Base-by-base conservation (phyloP, 805 yeast species). In the Kodamaea jinghongensis region DNA sequence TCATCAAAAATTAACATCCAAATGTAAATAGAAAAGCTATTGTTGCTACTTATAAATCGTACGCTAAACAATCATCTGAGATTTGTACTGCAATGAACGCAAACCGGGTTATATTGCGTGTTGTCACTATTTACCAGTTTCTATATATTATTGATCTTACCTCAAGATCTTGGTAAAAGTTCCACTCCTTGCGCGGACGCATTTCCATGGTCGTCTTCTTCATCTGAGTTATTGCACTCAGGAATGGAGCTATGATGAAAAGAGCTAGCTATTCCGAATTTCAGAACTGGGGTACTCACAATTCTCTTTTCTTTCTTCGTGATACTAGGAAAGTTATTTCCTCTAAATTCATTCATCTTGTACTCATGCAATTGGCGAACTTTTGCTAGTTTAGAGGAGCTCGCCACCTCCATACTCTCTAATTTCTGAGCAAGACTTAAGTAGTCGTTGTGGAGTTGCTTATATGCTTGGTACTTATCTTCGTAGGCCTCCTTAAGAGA, bases 211-310 rank as follows among this genome's bases (percentile, higher is more conserved):
- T 20, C 23, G 8, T 22, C 13, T 10, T 34, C 52, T 4, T 33
- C 39, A 36, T 52, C 56, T 4, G 56, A 52, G 31, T 53, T 51
- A 33, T 50, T 48, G 4, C 35, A 17, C 7, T 17, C 36, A 6
- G 17, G 5, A 12, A n/a, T 27, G 29, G 12, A 4, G 12, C 6
- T 27, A 9, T 27, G 14, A 11, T 27, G 14, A 12, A 27, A 12
- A 27, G 14, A n/a, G 29, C 14, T 11, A 6, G 12, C 5, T 7
- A 12, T 7, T 4, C 12, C 14, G 10, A 32, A 27, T 17, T 32
- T 38, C 36, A 28, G 35, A 20, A 36, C 39, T 12, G 63, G 63
- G 1, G 64, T 53, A 43, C 67, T 61, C 8, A 55, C 55, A 1
- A 61, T 48, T 41, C 68, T 50, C 36, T 60, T 61, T 20, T 20